phyloP scores from a whole-genome alignment of 805 yeast genomes.

The Nakazawaea wyomingensis region DNA sequence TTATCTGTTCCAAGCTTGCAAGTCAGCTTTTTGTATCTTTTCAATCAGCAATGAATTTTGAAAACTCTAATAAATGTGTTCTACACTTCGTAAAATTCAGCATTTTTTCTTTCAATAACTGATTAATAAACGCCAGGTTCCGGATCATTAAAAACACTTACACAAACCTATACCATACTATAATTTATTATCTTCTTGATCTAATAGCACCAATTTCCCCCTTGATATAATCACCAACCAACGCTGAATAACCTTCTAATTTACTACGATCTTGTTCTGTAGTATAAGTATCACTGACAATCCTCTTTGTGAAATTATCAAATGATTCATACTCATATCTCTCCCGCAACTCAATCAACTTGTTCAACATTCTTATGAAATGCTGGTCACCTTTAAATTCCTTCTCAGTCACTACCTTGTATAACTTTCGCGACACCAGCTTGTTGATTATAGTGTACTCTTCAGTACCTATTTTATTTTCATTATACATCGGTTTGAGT shows the following conservation, averaged over 20 bases:
- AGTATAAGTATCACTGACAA: constrained; percentile 7
- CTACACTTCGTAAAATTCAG: too few relatives aligned
- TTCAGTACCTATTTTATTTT: constrained; percentile 24
- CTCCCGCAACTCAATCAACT: constrained; percentile 26
- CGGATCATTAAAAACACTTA: too few relatives aligned
- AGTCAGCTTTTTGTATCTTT: too few relatives aligned
- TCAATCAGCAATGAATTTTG: too few relatives aligned
- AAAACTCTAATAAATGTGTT: too few relatives aligned
- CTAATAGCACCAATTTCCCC: constrained; percentile 1
- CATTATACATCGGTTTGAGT: constrained; percentile 43
- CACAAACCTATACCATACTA: not conserved
- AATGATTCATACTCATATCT: constrained; percentile 19
- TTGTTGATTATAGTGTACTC: constrained; percentile 57
- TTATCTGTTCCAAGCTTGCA: too few relatives aligned
- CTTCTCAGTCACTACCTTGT: constrained; percentile 25
- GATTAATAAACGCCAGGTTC: too few relatives aligned
- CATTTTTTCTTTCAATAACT: too few relatives aligned
- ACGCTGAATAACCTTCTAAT: not conserved
- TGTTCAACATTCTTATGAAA: constrained; percentile 16
- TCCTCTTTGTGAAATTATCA: constrained; percentile 17
- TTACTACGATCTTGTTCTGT: constrained; percentile 2
- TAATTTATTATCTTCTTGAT: not conserved
- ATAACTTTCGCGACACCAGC: constrained; percentile 54
- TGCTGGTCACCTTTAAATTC: constrained; percentile 1
- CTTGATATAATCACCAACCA: constrained; percentile 1